Conservation (phyloP, 352 stramenopile genomes). For the Globisporangium cystogenes region DNA sequence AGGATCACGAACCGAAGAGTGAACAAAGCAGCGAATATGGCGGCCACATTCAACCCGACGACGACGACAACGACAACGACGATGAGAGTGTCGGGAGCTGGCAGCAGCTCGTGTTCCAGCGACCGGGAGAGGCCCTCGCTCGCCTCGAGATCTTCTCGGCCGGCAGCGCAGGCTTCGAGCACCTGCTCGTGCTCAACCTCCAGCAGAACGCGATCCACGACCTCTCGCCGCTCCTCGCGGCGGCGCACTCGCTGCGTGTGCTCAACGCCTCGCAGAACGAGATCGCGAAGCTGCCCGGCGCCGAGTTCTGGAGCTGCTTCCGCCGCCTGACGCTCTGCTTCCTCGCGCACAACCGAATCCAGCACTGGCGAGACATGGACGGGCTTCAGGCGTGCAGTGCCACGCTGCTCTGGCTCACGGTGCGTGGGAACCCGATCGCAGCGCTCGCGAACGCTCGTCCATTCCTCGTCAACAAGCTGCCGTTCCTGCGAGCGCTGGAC, state of each 20-base stretch:
- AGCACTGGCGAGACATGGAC: slow-evolving; percentile 42
- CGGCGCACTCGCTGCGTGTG: slow-evolving; percentile 36
- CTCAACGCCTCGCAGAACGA: slow-evolving; percentile 61
- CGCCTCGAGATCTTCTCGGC: slow-evolving; percentile 27
- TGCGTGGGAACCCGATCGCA: slow-evolving; percentile 65
- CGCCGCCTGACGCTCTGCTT: slow-evolving; percentile 44
- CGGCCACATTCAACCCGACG: background rate
- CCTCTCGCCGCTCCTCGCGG: slow-evolving; percentile 35
- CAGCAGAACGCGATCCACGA: slow-evolving; percentile 56
- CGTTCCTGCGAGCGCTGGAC: slow-evolving; percentile 51
- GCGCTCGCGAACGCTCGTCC: slow-evolving; percentile 34
- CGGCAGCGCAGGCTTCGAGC: slow-evolving; percentile 33
- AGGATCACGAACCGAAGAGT: too few species aligned
- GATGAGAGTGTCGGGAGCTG: slow-evolving; percentile 20
- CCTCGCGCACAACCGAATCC: slow-evolving; percentile 47
- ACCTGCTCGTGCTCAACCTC: slow-evolving; percentile 54
- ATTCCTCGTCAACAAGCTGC: slow-evolving; percentile 70
- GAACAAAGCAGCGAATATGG: too few species aligned
- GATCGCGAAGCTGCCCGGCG: slow-evolving; percentile 34
- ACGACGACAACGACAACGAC: slow-evolving; percentile 2
- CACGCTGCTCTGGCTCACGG: slow-evolving; percentile 47
- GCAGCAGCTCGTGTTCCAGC: slow-evolving; percentile 51
- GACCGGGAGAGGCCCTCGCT: slow-evolving; percentile 28
- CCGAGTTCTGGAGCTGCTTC: slow-evolving; percentile 52
- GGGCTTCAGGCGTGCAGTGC: slow-evolving; percentile 32